Base-by-base conservation (phyloP, 768 basidiomycete species). In the Agaricus sinodeliciosus region DNA sequence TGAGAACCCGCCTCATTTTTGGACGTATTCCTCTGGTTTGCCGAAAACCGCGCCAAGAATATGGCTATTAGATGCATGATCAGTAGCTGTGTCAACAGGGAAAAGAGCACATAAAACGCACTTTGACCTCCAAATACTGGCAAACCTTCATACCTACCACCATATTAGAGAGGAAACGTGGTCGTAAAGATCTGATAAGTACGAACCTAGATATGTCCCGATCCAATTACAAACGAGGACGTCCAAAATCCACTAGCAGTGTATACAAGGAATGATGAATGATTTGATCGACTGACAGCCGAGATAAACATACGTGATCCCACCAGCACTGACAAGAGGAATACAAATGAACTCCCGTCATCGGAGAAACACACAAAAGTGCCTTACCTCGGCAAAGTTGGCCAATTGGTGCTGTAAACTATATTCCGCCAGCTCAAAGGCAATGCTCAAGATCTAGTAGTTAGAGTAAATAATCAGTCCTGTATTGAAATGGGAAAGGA, bases 361-460 rank as follows among this genome's bases (percentile, higher is more conserved):
- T 58, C 37, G 60, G 43, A 56, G 19, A 42, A 58, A 59, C 41
- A 25, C 36, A 51, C 46, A 44, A 54, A 49, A 55, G 49, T 52
- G 34, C 66, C 79, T 48, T 68, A 88, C 89, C 81, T 93, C 90
- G 45, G 80, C 84, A 64, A 93, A 92, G 64, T 93, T 93, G 19
- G 90, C 73, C n/a, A 93, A 68, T 63, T 93, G 90, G 66, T 93
- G 90, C 63, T 90, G 85, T 12, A 93, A 67, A 51, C 87, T 89
- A 69, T 93, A 93, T 66, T 93, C 90, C 16, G 90, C 90, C 28
- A 93, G 75, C 65, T 93, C 90, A 59, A 93, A 93, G 18, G 89
- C 88, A 49, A 93, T 77, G 65, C 88, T 90, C 55, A 93, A 68
- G 60, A 92, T 92, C 90, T 92, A 60, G 34, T 43, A 15, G 22